Evolutionary conservation across 768 basidiomycete species (phyloP).

Genomic region (Zangia roseola): DNA sequence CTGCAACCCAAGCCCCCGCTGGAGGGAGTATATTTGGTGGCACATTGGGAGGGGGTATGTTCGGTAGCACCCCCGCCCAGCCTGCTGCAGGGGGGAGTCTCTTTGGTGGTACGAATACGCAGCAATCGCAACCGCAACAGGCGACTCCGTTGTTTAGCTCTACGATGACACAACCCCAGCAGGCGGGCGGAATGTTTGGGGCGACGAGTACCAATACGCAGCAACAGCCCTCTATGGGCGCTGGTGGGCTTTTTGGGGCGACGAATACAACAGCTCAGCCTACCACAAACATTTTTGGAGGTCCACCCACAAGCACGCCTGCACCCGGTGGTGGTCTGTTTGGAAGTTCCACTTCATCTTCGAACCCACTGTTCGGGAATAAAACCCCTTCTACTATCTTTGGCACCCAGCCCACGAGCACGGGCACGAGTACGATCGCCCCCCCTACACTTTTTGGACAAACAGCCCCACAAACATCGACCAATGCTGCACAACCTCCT

Average conservation of each 20-base stretch:
- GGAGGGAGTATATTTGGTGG: conserved; percentile 24
- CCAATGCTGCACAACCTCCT: conserved; percentile 13
- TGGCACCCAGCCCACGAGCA: conserved; percentile 24
- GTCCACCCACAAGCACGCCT: conserved; percentile 17
- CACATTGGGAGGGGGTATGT: conserved; percentile 20
- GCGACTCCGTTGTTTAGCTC: conserved; percentile 22
- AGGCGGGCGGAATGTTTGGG: conserved; percentile 20
- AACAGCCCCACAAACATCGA: conserved; percentile 13
- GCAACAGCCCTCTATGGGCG: conserved; percentile 20
- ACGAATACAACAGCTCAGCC: conserved; percentile 15
- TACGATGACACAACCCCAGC: conserved; percentile 19
- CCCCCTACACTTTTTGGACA: conserved; percentile 35
- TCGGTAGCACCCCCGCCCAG: conserved; percentile 20
- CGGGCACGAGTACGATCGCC: conserved; percentile 13
- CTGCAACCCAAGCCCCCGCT: conserved; percentile 2
- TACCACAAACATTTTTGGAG: conserved; percentile 29
- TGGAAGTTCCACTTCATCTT: conserved; percentile 24
- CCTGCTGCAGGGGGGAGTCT: conserved; percentile 22
- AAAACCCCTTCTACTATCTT: conserved; percentile 29
- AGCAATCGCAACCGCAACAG: conserved; percentile 17
- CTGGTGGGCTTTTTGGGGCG: conserved; percentile 27
- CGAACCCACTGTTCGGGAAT: conserved; percentile 38
- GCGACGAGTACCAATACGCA: conserved; percentile 10
- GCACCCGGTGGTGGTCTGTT: conserved; percentile 25
- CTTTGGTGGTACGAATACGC: conserved; percentile 19